phyloP scores from a whole-genome alignment of 2,329 filamentous ascomycete species.

The Ophiostoma australiae region DNA sequence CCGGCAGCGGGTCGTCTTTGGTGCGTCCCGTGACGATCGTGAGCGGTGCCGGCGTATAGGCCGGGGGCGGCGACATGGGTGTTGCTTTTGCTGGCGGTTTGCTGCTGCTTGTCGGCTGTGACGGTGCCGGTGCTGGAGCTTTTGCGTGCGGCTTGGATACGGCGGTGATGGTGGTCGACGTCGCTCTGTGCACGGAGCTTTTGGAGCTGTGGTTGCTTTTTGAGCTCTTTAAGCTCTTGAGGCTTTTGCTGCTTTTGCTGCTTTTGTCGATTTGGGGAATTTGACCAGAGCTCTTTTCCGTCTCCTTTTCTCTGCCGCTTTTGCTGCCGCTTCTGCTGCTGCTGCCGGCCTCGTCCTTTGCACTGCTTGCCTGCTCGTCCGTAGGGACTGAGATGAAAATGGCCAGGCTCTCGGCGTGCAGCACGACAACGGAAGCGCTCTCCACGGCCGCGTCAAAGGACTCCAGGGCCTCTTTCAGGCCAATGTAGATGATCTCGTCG shows the following conservation, averaged over 20 bases:
- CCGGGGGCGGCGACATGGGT: not conserved
- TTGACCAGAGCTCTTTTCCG: not conserved
- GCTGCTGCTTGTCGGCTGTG: not conserved
- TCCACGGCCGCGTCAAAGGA: conserved; percentile 57
- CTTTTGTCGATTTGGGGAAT: too few species aligned
- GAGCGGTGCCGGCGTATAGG: not conserved
- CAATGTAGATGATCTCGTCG: not conserved
- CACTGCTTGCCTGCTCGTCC: not conserved
- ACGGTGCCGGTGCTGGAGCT: not conserved
- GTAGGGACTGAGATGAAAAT: conserved; percentile 32
- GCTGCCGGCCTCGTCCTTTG: not conserved
- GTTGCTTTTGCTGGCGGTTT: not conserved
- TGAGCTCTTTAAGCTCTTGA: too few species aligned
- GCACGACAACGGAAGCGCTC: conserved; percentile 53
- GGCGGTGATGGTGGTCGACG: not conserved
- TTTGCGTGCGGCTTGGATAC: not conserved
- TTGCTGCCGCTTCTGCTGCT: not conserved
- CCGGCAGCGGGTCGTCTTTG: conserved; percentile 18
- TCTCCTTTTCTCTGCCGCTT: not conserved
- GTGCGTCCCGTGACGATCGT: not conserved
- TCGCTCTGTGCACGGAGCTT: not conserved
- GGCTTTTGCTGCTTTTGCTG: too few species aligned
- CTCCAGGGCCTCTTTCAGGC: conserved; percentile 58
- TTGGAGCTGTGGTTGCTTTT: not conserved
- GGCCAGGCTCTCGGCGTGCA: conserved; percentile 54